Conservation (phyloP, 2,329 filamentous ascomycete species). For the Stemphylium lycopersici region DNA sequence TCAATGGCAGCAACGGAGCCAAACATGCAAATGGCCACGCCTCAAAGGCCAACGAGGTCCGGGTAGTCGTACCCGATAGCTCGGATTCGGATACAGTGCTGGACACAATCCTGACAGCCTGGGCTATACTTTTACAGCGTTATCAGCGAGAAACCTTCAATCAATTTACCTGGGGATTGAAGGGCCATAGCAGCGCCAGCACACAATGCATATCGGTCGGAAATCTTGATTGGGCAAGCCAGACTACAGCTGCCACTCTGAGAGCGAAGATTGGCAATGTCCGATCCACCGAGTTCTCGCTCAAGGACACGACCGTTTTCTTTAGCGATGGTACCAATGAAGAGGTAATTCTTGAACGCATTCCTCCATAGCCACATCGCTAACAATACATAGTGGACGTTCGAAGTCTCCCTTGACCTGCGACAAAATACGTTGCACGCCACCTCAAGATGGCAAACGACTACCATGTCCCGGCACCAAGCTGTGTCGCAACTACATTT, state of each 20-base stretch:
- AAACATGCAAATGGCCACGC: constrained; percentile 6
- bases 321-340: constrained; percentile 39
- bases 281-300: constrained; percentile 18
- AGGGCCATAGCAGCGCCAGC: constrained; percentile 13
- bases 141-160: constrained; percentile 43
- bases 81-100: constrained; percentile 19
- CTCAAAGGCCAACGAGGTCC: constrained; percentile 22
- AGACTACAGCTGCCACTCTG: constrained; percentile 22
- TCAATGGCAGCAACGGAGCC: constrained; percentile 8
- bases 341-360: constrained; percentile 26
- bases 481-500: constrained; percentile 52
- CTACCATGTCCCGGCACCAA: constrained; percentile 53
- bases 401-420: constrained; percentile 34
- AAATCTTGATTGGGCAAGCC: constrained; percentile 24
- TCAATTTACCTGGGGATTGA: constrained; percentile 37
- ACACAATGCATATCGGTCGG: constrained; percentile 25
- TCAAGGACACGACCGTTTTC: constrained; percentile 21
- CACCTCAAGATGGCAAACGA: constrained; percentile 51
- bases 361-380: neutral
- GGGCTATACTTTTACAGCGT: constrained; percentile 38
- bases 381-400: constrained; percentile 35
- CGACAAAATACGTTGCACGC: constrained; percentile 40
- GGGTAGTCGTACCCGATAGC: constrained; percentile 17
- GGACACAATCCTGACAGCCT: constrained; percentile 37
- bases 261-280: constrained; percentile 19